Evolutionary conservation across 495 filamentous ascomycete species (phyloP).

Genomic region (Hypomontagnella submonticulosa): DNA sequence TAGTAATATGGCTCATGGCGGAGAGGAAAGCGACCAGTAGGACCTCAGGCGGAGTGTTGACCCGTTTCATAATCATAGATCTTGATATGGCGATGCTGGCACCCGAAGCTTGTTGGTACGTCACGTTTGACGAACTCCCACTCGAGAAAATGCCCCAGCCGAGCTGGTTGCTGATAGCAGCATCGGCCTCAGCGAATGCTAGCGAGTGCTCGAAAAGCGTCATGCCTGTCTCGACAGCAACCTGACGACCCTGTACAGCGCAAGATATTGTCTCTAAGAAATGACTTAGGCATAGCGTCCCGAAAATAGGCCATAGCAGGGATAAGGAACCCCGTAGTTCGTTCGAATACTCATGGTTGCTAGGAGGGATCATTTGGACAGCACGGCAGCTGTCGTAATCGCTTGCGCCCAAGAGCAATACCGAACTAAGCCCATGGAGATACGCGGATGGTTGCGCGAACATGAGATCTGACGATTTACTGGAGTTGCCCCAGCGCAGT

Average conservation of each 20-base stretch:
- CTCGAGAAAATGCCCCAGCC: conserved; percentile 71
- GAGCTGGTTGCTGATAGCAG: conserved; percentile 78
- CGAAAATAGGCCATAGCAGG: conserved; percentile 88
- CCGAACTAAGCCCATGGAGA: conserved; percentile 74
- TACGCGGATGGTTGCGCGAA: conserved; percentile 76
- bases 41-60: conserved; percentile 90
- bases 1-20: conserved; percentile 86
- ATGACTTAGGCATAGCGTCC: conserved; percentile 82
- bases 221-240: conserved; percentile 91
- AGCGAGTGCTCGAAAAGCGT: conserved; percentile 96
- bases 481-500: conserved; percentile 77
- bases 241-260: conserved; percentile 84
- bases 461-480: conserved; percentile 74
- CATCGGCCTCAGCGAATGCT: conserved; percentile 95
- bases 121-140: conserved; percentile 48
- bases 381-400: conserved; percentile 77
- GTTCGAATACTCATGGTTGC: conserved; percentile 50
- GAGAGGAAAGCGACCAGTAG: conserved; percentile 89
- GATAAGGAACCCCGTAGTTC: conserved; percentile 79
- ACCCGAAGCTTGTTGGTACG: conserved; percentile 54
- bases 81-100: conserved; percentile 61
- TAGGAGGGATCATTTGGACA: conserved; percentile 72
- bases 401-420: conserved; percentile 72
- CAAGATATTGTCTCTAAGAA: conserved; percentile 89
- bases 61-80: conserved; percentile 66